Evolutionary conservation across 2,329 filamentous ascomycete genomes (phyloP), one percentile per base, ranked within the genome.

Genomic region (Dactylellina leptospora): DNA sequence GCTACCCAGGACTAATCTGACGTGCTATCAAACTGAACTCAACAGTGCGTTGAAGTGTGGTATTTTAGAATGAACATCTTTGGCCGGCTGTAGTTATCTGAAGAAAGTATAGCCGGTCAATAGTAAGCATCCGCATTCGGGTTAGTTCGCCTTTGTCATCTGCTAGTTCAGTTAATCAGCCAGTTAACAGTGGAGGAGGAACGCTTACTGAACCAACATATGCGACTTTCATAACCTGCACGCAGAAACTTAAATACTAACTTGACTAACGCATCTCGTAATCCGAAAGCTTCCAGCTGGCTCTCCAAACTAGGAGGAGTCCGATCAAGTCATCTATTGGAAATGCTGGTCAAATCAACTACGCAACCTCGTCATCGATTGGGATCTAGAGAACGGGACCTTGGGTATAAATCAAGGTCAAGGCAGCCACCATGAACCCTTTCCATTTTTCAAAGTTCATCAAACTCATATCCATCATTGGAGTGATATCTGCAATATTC

Each of bases 311-410:
- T 33, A 13, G 28, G 25, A 16, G n/a, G n/a, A 18, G 10, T 44
- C 33, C 30, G 20, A 51, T 30, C 50, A 72, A 47, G 68, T 72
- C 68, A 72, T 62, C 62, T 45, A 60, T 72, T 72, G 59, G 59
- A 72, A 72, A 72, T 72, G 53, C 68, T 45, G 36, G 27, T 62
- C 47, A 59, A 63, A 47, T 25, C 51, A 40, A 28, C 28, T 36
- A 18, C 45, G 20, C 6, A 28, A 28, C 33, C 42, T 58, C 66
- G 66, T 71, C 66, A 71, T 71, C 20, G 51, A 10, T 28, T 25
- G 11, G 13, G 25, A 18, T 47, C 33, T 1, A 16, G 50, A 44
- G 10, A 13, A 16, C 22, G n/a, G 5, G 6, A 58, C 25, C 23
- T 10, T 27, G 42, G 23, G n/a, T 72, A 72, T 72, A 72, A 72